A percentile compares a stretch with the other conserved stretches of the same genome.
phyloP scores from a whole-genome alignment of 164 flowering plant genomes.

The Buxus sempervirens region DNA sequence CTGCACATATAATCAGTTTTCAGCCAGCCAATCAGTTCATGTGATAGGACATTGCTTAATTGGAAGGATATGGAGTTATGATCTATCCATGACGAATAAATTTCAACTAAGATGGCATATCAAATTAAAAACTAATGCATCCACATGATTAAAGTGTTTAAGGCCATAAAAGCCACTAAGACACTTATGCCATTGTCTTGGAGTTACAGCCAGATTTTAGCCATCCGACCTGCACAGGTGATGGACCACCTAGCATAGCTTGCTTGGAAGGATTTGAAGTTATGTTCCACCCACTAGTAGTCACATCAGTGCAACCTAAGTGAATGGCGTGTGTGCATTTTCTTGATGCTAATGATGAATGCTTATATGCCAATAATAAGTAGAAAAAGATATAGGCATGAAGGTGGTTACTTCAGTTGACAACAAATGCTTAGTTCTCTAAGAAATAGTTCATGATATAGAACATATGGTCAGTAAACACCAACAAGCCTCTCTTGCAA shows the following conservation, averaged over 20 bases:
- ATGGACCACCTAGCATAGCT: too few relatives aligned
- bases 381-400: not conserved
- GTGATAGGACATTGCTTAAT: not conserved
- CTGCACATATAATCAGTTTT: not conserved
- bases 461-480: not conserved
- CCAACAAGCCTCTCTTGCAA: conserved; percentile 1
- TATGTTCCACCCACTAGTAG: too few relatives aligned
- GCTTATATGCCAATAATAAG: not conserved
- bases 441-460: not conserved
- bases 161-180: too few relatives aligned
- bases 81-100: too few relatives aligned
- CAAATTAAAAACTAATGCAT: too few relatives aligned
- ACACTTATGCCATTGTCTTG: too few relatives aligned
- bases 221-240: too few relatives aligned
- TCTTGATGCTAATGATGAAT: not conserved
- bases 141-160: too few relatives aligned
- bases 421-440: not conserved
- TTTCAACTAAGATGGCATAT: too few relatives aligned
- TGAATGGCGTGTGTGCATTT: not conserved
- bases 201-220: too few relatives aligned
- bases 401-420: not conserved
- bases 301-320: not conserved
- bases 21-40: not conserved
- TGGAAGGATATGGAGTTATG: not conserved
- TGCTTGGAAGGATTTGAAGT: not conserved